phyloP scores from a whole-genome alignment of 352 stramenopile genomes.

The Albugo candida region DNA sequence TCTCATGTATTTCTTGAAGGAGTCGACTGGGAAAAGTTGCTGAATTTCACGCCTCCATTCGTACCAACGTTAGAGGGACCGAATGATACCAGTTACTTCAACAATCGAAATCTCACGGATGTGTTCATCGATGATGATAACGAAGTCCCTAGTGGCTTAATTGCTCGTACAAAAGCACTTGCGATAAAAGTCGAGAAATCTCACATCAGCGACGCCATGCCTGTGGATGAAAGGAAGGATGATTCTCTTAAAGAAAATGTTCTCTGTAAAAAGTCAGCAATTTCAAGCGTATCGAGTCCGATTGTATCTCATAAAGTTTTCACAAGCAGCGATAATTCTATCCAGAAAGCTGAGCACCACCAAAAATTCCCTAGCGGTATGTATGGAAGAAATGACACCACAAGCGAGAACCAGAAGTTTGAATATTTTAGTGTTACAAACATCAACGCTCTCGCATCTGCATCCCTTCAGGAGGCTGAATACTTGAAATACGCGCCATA shows the following conservation, averaged over 20 bases:
- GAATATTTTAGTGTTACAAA: conserved; percentile 74
- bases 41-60: conserved; percentile 64
- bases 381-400: conserved; percentile 20
- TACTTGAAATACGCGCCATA: conserved; percentile 23
- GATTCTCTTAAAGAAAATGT: too few relatives aligned
- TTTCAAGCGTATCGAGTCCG: too few relatives aligned
- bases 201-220: too few relatives aligned
- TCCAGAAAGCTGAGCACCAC: too few relatives aligned
- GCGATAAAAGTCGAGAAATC: too few relatives aligned
- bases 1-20: conserved; percentile 52
- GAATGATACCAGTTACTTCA: conserved; percentile 82
- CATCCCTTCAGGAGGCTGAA: conserved; percentile 51
- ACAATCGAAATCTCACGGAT: conserved; percentile 73
- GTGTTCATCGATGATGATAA: conserved; percentile 74
- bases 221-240: too few relatives aligned
- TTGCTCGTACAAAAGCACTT: too few relatives aligned
- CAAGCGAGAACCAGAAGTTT: conserved; percentile 23
- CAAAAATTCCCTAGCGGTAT: conserved; percentile 39
- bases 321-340: too few relatives aligned
- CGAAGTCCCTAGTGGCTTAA: conserved; percentile 35
- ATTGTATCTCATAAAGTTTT: too few relatives aligned
- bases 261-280: too few relatives aligned
- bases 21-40: conserved; percentile 65
- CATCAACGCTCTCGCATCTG: conserved; percentile 63
- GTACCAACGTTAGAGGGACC: conserved; percentile 69